Evolutionary conservation across 345 rosid species (phyloP).

Genomic region (Ricinus communis): DNA sequence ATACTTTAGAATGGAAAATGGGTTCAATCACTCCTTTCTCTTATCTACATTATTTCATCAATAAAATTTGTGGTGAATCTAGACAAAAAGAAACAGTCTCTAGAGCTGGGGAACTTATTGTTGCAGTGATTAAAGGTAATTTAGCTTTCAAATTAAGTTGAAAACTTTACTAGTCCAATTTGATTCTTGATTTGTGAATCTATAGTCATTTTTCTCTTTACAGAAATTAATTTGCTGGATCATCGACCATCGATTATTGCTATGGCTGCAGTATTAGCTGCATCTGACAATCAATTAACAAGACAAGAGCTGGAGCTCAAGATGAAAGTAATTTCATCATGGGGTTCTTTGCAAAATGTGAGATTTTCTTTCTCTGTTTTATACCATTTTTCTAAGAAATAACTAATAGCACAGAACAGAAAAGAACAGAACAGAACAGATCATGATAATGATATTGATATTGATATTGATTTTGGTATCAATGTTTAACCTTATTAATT

Average conservation of each 20-base stretch:
- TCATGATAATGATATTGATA: background rate
- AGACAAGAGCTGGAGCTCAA: constrained; percentile 50
- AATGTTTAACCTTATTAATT: constrained; percentile 16
- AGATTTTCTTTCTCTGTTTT: constrained; percentile 13
- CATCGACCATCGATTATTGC: constrained; percentile 72
- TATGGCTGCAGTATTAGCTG: constrained; percentile 68
- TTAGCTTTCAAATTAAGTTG: background rate
- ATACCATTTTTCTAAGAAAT: background rate
- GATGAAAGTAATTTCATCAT: constrained; percentile 46
- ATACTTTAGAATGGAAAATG: constrained; percentile 79
- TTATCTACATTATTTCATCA: constrained; percentile 57
- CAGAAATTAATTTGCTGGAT: constrained; percentile 62
- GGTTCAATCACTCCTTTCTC: constrained; percentile 65
- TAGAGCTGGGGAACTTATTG: constrained; percentile 49
- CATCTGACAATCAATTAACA: constrained; percentile 48
- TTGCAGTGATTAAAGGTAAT: constrained; percentile 58
- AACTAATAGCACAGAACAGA: background rate
- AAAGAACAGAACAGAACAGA: background rate
- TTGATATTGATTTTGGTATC: too few species aligned
- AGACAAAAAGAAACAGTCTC: constrained; percentile 37
- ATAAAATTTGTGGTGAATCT: constrained; percentile 37
- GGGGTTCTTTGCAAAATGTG: constrained; percentile 56
- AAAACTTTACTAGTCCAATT: background rate
- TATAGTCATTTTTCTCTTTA: constrained; percentile 3
- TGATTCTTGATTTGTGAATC: constrained; percentile 1